A percentile compares a stretch with the other conserved stretches of the same genome.
Conservation (phyloP, 495 filamentous ascomycete genomes). For the Filosporella fistucella region DNA sequence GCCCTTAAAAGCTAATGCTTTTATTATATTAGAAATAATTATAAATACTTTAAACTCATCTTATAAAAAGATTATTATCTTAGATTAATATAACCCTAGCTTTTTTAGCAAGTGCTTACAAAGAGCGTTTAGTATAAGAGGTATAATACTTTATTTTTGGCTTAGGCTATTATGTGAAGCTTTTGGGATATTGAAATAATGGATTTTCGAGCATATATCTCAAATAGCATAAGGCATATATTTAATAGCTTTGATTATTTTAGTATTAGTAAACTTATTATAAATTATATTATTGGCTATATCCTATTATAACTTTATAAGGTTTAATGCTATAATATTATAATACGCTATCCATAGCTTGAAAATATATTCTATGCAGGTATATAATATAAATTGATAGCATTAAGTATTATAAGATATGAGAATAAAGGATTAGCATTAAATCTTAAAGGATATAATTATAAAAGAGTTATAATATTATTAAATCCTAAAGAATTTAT, state of each 20-base stretch:
- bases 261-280: too few species aligned
- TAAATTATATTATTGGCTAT: too few species aligned
- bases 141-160: neutral
- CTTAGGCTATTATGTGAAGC: neutral
- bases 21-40: neutral
- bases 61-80: neutral
- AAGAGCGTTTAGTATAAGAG: neutral
- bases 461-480: too few species aligned
- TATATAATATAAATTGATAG: too few species aligned
- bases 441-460: too few species aligned
- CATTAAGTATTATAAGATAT: too few species aligned
- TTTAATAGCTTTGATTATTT: neutral
- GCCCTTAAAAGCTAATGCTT: neutral
- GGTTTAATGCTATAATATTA: too few species aligned
- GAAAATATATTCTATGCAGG: too few species aligned
- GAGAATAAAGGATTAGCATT: too few species aligned
- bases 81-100: neutral
- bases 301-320: too few species aligned
- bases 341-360: too few species aligned
- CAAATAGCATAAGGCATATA: neutral
- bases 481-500: too few species aligned
- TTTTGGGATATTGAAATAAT: neutral
- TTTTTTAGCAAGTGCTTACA: neutral
- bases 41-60: neutral
- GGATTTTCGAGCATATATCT: neutral